Conservation (phyloP, 257 asterid species). For the Ocimum tenuiflorum region DNA sequence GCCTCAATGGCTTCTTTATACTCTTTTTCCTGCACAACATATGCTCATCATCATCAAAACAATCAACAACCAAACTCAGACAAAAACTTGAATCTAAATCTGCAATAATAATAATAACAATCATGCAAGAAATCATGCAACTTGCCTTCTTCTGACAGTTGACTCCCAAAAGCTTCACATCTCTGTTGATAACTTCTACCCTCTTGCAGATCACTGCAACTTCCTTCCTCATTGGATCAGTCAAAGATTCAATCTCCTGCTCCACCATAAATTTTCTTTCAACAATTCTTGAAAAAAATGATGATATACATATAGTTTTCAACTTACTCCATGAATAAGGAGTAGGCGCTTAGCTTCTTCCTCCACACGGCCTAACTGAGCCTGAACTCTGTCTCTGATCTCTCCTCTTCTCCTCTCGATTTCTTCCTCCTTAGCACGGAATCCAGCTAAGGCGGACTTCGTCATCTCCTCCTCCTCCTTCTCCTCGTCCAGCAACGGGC, state of each 20-base stretch:
- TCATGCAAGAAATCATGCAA: neutral
- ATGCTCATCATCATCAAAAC: neutral
- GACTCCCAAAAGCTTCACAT: slow-evolving; percentile 41
- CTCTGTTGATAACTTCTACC: slow-evolving; percentile 44
- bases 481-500: slow-evolving; percentile 39
- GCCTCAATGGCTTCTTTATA: slow-evolving; percentile 54
- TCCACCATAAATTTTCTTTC: neutral
- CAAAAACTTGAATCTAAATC: neutral
- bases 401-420: slow-evolving; percentile 65
- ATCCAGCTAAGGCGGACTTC: slow-evolving; percentile 52
- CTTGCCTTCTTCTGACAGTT: slow-evolving; percentile 51
- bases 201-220: slow-evolving; percentile 43
- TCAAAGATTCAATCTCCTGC: slow-evolving; percentile 48
- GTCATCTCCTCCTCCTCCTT: slow-evolving; percentile 65
- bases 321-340: slow-evolving; percentile 54
- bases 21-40: slow-evolving; percentile 42
- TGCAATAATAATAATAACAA: too few relatives aligned
- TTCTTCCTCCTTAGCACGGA: slow-evolving; percentile 78
- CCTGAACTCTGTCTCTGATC: slow-evolving; percentile 55
- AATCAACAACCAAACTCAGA: neutral
- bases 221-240: slow-evolving; percentile 59
- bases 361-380: slow-evolving; percentile 62
- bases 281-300: too few relatives aligned
- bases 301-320: neutral
- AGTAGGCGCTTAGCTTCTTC: slow-evolving; percentile 68